A percentile compares a stretch with the other conserved stretches of the same genome.
Evolutionary conservation across 768 basidiomycete species (phyloP).

Genomic region (Rhodotorula graminis): DNA sequence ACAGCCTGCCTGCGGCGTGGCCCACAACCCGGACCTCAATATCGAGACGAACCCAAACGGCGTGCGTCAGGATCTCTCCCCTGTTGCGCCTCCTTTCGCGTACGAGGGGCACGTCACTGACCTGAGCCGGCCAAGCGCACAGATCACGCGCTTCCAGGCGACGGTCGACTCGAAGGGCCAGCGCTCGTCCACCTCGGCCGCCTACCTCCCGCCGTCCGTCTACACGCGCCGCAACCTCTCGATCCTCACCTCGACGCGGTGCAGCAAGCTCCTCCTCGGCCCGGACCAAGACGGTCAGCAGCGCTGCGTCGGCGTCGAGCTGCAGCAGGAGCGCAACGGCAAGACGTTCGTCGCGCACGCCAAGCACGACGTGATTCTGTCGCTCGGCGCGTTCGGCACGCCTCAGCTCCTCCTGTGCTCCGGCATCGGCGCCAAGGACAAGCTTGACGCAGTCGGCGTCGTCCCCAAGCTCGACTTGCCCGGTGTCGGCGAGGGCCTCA

Average conservation of each 20-base stretch:
- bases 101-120: no score
- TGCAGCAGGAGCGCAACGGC: constrained; percentile 2
- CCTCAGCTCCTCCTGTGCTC: constrained; percentile 31
- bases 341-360: constrained; percentile 19
- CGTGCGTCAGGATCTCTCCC: neutral
- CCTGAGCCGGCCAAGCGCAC: neutral
- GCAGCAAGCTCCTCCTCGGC: constrained; percentile 21
- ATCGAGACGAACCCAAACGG: constrained; percentile 16
- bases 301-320: constrained; percentile 27
- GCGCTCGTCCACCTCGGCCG: constrained; percentile 35
- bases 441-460: constrained; percentile 19
- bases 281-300: neutral
- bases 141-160: constrained; percentile 36
- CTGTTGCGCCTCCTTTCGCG: no score
- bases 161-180: constrained; percentile 20
- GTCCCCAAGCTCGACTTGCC: constrained; percentile 45
- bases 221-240: constrained; percentile 29
- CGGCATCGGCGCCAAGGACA: constrained; percentile 22
- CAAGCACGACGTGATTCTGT: constrained; percentile 21
- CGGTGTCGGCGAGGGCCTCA: constrained; percentile 51
- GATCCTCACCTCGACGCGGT: constrained; percentile 34
- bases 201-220: constrained; percentile 34
- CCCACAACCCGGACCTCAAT: constrained; percentile 29
- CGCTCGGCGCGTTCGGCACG: constrained; percentile 20
- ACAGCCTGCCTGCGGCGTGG: constrained; percentile 23